These are phyloP conservation scores for Lodderomyces oxycetoniae DNA, from an alignment of 1,139 yeast species.

Conservation along the genomic window DNA sequence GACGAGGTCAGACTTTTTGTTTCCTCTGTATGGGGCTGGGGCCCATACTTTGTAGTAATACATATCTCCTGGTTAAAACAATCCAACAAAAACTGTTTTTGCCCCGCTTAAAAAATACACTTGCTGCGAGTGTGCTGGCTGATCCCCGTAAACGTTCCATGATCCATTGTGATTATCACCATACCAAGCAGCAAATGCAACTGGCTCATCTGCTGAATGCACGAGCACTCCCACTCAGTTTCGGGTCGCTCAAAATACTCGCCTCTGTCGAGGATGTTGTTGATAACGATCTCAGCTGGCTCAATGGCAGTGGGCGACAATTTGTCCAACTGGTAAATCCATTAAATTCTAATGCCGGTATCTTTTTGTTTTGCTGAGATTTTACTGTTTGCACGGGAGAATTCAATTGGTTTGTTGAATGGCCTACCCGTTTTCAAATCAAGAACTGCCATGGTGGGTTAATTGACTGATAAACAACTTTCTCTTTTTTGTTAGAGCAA, in stretches of 20 bases:
- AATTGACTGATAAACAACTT: too few species aligned
- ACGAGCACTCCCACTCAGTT: constrained; percentile 15
- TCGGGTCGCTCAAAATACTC: constrained; percentile 14
- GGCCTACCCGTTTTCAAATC: constrained; percentile 6
- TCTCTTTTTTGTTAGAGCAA: too few species aligned
- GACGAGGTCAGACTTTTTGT: too few species aligned
- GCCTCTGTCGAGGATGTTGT: constrained; percentile 15
- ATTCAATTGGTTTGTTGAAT: constrained; percentile 1
- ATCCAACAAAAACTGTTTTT: constrained; percentile 14
- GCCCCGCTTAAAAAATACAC: constrained; percentile 15
- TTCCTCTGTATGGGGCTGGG: too few species aligned
- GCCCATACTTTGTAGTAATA: too few species aligned
- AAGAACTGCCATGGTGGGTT: constrained; percentile 8
- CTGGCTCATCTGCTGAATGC: constrained; percentile 17
- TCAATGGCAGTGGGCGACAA: constrained; percentile 3
- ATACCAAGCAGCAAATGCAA: constrained; percentile 22
- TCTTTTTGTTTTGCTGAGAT: constrained; percentile 4
- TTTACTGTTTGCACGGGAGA: constrained; percentile 5
- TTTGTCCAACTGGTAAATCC: constrained; percentile 6
- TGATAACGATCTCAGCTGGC: constrained; percentile 8
- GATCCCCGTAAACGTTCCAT: constrained; percentile 18
- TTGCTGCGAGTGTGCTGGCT: constrained; percentile 12
- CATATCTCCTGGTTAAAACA: constrained; percentile 3
- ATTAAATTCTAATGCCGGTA: constrained; percentile 8
- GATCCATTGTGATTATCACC: constrained; percentile 16